Base-by-base conservation (phyloP, 2,329 filamentous ascomycete genomes). In the Pyrenochaeta sp. region DNA sequence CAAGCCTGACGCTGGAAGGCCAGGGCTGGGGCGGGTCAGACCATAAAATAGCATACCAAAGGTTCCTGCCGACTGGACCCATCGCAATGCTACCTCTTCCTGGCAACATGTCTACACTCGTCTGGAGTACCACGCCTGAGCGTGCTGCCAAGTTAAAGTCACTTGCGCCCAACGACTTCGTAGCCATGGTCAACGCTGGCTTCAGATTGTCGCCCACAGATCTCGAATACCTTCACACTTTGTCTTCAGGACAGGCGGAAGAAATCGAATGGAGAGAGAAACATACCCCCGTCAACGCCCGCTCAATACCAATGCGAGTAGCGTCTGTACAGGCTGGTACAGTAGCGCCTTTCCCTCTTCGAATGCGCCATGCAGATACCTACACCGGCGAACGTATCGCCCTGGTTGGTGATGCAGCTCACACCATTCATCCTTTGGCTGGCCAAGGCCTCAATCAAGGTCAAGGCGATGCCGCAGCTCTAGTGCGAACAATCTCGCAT, bases 381-480 rank as follows among this genome's bases (percentile, higher is more conserved):
- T 99, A 99, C 67, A 88, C 89, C 28, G 88, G 86, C 26, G 90
- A 96, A 63, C 87, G 94, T n/a, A 79, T 96, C 7, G 94, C 92
- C 1, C 82, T 99, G 1, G 84, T 99, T 23, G 94, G 94, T 48
- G 94, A 99, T 56, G 94, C 94, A 1, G 94, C 94, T 6, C 94
- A 99, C 69, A 96, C 92, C 1, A 86, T 96, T 54, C 94, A 99
- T 69, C 94, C 94, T 0, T 85, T 99, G 3, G 94, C 90, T 1
- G 94, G 94, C 1, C 94, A 97, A 72, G 94, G 94, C 1, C 79
- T 99, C 10, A 99, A 99, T 66, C 88, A 95, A 61, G 94, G 94
- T 1, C 87, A 97, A 52, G 91, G 85, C 13, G 94, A 99, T 67
- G 88, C 94, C 1, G 86, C 90, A 60, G 87, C 88, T 39, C 81